These are phyloP conservation scores for Coniferiporia weirii DNA, from an alignment of 1,284 basidiomycete genomes.

Conservation along the genomic window DNA sequence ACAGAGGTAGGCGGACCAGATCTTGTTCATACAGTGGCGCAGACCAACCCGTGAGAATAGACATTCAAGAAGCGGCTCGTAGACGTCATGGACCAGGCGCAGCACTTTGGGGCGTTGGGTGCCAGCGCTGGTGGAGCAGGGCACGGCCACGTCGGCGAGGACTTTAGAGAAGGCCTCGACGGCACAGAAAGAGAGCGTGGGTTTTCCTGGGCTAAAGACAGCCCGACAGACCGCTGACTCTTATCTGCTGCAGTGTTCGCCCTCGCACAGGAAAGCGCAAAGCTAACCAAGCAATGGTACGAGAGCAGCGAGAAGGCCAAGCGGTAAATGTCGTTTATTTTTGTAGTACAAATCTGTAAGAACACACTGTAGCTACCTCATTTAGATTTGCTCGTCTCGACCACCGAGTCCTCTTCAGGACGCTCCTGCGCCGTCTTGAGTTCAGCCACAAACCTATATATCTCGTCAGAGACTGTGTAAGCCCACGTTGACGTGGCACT, in stretches of 20 bases:
- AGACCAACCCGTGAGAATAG: constrained; percentile 34
- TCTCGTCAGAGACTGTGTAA: neutral
- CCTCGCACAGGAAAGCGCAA: constrained; percentile 76
- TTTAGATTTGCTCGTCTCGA: constrained; percentile 23
- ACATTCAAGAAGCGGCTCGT: constrained; percentile 76
- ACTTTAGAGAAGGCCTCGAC: constrained; percentile 85
- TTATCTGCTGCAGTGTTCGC: constrained; percentile 58
- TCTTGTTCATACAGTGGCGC: constrained; percentile 5
- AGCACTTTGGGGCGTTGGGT: constrained; percentile 78
- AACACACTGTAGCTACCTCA: constrained; percentile 13
- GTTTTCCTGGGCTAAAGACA: constrained; percentile 26
- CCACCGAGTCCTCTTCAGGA: constrained; percentile 16
- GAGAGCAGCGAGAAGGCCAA: constrained; percentile 58
- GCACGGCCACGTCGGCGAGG: constrained; percentile 56
- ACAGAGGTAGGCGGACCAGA: constrained; percentile 45
- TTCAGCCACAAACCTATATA: constrained; percentile 36
- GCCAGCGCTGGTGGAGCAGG: constrained; percentile 49
- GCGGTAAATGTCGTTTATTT: constrained; percentile 29
- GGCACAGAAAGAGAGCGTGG: constrained; percentile 81
- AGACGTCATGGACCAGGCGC: constrained; percentile 84
- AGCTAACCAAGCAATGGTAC: constrained; percentile 77
- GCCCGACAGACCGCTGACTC: neutral
- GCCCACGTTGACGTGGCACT: constrained; percentile 18
- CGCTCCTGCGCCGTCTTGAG: constrained; percentile 24
- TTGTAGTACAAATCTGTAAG: constrained; percentile 7